Percentiles rank a stretch among this genome's conserved stretches.
Evolutionary conservation across 2,329 filamentous ascomycete genomes (phyloP).

Genomic region (Colletotrichum theobromicola): DNA sequence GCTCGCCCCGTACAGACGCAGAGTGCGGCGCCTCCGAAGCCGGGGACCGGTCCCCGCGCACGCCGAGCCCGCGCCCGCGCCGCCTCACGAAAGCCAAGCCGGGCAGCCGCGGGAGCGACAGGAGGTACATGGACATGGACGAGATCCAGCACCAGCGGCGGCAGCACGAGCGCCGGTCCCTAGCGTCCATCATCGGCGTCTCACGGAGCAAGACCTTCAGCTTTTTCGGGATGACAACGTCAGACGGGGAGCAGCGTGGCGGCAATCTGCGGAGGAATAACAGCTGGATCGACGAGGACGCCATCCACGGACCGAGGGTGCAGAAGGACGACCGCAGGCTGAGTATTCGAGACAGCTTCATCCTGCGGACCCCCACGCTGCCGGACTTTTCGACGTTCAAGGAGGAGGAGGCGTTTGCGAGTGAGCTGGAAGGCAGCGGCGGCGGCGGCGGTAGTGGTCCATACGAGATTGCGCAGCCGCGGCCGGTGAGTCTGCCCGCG

Average conservation of each 20-base stretch:
- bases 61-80: constrained; percentile 13
- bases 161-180: neutral
- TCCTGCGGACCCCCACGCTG: constrained; percentile 38
- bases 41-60: neutral
- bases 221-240: constrained; percentile 24
- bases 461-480: constrained; percentile 10
- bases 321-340: constrained; percentile 34
- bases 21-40: neutral
- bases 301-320: constrained; percentile 52
- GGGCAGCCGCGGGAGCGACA: neutral
- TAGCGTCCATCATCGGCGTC: constrained; percentile 4
- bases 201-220: constrained; percentile 30
- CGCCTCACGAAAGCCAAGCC: constrained; percentile 6
- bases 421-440: neutral
- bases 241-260: neutral
- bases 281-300: constrained; percentile 57
- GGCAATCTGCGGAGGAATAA: constrained; percentile 4
- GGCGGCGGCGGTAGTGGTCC: neutral
- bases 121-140: constrained; percentile 3
- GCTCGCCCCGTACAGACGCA: neutral
- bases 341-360: constrained; percentile 33
- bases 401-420: constrained; percentile 26
- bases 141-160: constrained; percentile 2
- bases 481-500: constrained; percentile 8
- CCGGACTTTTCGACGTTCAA: constrained; percentile 32